Evolutionary conservation across 805 yeast species (phyloP), one percentile per base, ranked within the genome.

Genomic region (Schwanniomyces sp.): DNA sequence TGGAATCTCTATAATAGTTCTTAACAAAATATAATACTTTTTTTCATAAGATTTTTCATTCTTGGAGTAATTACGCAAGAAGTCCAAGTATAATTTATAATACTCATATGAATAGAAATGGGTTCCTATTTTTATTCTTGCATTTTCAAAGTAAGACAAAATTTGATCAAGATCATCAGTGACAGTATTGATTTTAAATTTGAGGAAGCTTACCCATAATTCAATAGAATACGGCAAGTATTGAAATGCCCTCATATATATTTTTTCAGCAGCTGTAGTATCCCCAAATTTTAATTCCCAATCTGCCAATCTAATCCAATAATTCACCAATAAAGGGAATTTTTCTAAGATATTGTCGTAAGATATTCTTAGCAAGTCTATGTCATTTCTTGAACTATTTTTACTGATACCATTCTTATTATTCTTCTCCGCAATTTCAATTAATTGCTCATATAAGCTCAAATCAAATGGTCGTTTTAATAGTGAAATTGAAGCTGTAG

Each of bases 271-370:
- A 2, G 50, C 47, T 0, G 62, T 63, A 0, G 79, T 69, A 42
- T 69, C 56, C 0, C 81, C 82, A 27, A 79, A 57, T 28, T 61
- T 64, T 52, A 72, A 77, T 52, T 75, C 76, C 71, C 75, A 66
- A 3, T 62, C 56, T 0, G 86, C 85, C 57, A 66, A 81, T 34
- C 75, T 68, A n/a, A 79, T 63, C 88, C 88, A 84, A 54, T 80
- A 80, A 40, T 77, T 78, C 51, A 76, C 80, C 27, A 76, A 61
- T 5, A 66, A 58, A 0, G 88, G 88, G 53, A 63, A 82, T 41
- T 71, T 69, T 1, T 60, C 59, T 12, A 83, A 64, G 11, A 82
- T 57, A 34, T 74, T 69, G 39, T 67, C 68, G 52, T 74, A 80
- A 1, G 78, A 58, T 3, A 63, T 49, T 39, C 76, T 55, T 30